Conservation (phyloP, 352 stramenopile genomes). For the Pythium periplocum region DNA sequence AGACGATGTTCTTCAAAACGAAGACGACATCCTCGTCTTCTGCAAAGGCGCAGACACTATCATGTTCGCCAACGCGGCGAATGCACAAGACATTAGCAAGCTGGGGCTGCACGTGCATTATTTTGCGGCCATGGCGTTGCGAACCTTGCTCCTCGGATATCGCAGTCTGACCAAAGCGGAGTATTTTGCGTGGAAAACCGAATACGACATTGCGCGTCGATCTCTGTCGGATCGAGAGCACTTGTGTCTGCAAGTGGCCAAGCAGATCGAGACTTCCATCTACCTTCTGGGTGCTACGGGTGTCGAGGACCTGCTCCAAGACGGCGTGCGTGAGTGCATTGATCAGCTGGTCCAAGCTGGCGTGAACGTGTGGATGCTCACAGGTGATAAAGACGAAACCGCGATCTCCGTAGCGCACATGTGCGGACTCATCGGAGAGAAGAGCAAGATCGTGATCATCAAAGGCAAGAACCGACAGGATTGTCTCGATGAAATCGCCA, state of each 20-base stretch:
- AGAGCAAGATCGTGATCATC: constrained; percentile 80
- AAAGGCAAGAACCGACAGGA: constrained; percentile 77
- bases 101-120: constrained; percentile 79
- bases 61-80: constrained; percentile 79
- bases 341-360: constrained; percentile 91
- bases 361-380: constrained; percentile 99
- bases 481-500: constrained; percentile 77
- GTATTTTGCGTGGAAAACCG: constrained; percentile 64
- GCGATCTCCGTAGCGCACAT: constrained; percentile 98
- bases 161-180: constrained; percentile 54
- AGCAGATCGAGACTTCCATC: constrained; percentile 74
- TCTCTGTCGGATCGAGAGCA: constrained; percentile 58
- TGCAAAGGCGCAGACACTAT: constrained; percentile 87
- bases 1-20: constrained; percentile 1
- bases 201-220: constrained; percentile 67
- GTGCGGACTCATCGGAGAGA: constrained; percentile 87
- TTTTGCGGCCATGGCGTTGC: constrained; percentile 83
- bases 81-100: constrained; percentile 70
- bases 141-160: constrained; percentile 82
- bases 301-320: constrained; percentile 97
- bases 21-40: constrained; percentile 71
- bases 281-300: constrained; percentile 93
- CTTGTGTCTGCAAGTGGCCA: constrained; percentile 60
- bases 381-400: constrained; percentile 98
- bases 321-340: constrained; percentile 96